Conservation (phyloP, 129 eudicot genomes). For the Pseudognaphalium luteoalbum region DNA sequence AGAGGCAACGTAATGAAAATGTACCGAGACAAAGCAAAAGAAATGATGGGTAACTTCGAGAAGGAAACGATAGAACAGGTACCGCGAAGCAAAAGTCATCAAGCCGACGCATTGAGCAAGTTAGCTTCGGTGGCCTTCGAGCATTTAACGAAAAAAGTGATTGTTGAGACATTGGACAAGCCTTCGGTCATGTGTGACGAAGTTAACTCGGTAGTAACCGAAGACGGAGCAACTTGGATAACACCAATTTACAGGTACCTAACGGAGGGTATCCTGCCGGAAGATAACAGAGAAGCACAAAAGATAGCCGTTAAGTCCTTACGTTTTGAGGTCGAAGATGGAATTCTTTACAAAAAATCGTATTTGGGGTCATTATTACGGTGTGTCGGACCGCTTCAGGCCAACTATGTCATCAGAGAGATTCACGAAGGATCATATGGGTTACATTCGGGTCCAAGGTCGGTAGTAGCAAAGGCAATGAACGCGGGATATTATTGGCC, state of each 20-base stretch:
- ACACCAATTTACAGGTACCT: neutral
- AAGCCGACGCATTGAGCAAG: neutral
- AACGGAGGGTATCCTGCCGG: accelerated
- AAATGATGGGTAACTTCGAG: neutral
- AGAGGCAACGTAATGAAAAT: too few relatives aligned
- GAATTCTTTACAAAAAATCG: accelerated
- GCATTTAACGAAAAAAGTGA: neutral
- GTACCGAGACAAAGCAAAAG: neutral
- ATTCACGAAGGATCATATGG: neutral
- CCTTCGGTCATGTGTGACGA: neutral
- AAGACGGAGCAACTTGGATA: neutral
- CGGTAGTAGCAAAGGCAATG: neutral
- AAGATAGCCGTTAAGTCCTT: too few relatives aligned
- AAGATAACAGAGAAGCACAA: too few relatives aligned
- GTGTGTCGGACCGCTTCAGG: neutral
- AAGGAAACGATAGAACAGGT: neutral
- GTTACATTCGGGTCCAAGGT: neutral
- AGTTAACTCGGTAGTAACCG: too few relatives aligned
- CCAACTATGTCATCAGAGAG: neutral
- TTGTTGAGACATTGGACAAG: neutral
- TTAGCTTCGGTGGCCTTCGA: neutral
- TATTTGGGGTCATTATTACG: neutral
- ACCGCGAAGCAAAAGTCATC: neutral
- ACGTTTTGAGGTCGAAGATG: too few relatives aligned
- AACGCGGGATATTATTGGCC: neutral